A percentile compares a stretch with the other conserved stretches of the same genome.
These are phyloP conservation scores for Xylariomycetidae sp. DNA, from an alignment of 2,329 filamentous ascomycete genomes.

Conservation along the genomic window DNA sequence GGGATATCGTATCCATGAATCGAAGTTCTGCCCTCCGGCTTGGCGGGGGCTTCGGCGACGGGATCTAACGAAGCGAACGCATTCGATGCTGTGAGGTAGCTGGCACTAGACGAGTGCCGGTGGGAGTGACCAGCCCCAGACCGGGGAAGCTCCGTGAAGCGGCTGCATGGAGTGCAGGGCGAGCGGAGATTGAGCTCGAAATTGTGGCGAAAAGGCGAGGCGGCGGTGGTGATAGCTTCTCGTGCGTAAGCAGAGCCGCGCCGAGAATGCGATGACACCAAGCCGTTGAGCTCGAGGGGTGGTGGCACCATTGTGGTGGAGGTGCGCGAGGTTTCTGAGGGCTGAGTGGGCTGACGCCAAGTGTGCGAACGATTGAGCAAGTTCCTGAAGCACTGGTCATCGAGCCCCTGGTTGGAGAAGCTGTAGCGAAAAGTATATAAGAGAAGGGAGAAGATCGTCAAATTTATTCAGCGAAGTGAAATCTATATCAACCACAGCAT, in stretches of 20 bases:
- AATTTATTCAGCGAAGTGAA: too few relatives aligned
- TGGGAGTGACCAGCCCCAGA: not conserved
- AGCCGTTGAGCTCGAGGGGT: conserved; percentile 9
- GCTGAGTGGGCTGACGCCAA: conserved; percentile 2
- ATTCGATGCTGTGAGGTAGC: conserved; percentile 19
- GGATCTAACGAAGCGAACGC: conserved; percentile 12
- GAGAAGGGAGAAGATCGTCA: too few relatives aligned
- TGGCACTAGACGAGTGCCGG: conserved; percentile 6
- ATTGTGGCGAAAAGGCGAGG: conserved; percentile 21
- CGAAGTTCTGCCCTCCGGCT: conserved; percentile 1
- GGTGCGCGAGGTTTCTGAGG: not conserved
- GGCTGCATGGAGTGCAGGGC: conserved; percentile 19
- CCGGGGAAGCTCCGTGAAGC: not conserved
- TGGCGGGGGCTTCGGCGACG: conserved; percentile 3
- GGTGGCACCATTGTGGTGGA: conserved; percentile 14
- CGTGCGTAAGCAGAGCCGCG: conserved; percentile 15
- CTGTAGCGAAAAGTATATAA: not conserved
- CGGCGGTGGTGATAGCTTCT: conserved; percentile 22
- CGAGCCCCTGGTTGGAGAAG: not conserved
- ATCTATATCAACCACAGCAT: too few relatives aligned
- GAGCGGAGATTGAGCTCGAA: conserved; percentile 28
- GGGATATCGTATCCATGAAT: conserved; percentile 5
- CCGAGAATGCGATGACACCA: conserved; percentile 7
- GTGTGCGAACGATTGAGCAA: conserved; percentile 7
- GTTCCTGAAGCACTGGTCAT: conserved; percentile 3